Percentiles rank a stretch among this genome's conserved stretches.
Conservation (phyloP, 2,329 filamentous ascomycete genomes). For the Phialophora chinensis region DNA sequence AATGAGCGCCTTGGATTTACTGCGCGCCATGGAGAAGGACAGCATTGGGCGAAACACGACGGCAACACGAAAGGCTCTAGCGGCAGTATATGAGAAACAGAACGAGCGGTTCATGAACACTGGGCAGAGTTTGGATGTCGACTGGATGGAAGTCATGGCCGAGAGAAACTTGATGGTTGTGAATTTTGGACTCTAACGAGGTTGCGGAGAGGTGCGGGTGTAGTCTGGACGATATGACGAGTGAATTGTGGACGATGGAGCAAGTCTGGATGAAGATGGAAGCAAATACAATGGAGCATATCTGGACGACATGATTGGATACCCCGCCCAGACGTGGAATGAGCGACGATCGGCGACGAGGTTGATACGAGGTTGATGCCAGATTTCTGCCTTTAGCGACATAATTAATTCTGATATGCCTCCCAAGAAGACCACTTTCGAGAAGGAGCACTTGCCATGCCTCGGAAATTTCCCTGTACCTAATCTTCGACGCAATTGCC, state of each 20-base stretch:
- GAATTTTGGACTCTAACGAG: slow-evolving; percentile 58
- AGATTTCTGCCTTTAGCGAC: too few species aligned
- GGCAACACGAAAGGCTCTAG: slow-evolving; percentile 54
- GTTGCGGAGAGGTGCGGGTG: not conserved
- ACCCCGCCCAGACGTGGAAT: not conserved
- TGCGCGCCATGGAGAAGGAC: slow-evolving; percentile 55
- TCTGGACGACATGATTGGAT: not conserved
- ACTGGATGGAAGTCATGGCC: slow-evolving; percentile 58
- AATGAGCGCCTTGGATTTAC: slow-evolving; percentile 55
- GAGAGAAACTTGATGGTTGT: slow-evolving; percentile 56
- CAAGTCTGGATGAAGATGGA: too few species aligned
- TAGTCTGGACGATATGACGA: not conserved
- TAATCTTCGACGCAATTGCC: too few species aligned
- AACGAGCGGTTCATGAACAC: slow-evolving; percentile 49
- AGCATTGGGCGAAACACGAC: slow-evolving; percentile 57
- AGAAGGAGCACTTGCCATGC: too few species aligned
- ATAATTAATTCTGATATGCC: too few species aligned
- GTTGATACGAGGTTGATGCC: too few species aligned
- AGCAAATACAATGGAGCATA: not conserved
- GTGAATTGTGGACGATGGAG: too few species aligned
- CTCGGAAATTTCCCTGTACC: too few species aligned
- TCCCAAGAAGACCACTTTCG: too few species aligned
- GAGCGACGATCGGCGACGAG: too few species aligned
- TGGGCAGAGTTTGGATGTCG: slow-evolving; percentile 52
- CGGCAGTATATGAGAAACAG: slow-evolving; percentile 57